Evolutionary conservation across 148 eudicot genomes (phyloP), one percentile per base, ranked within the genome.

Genomic region (Bassia scoparia): DNA sequence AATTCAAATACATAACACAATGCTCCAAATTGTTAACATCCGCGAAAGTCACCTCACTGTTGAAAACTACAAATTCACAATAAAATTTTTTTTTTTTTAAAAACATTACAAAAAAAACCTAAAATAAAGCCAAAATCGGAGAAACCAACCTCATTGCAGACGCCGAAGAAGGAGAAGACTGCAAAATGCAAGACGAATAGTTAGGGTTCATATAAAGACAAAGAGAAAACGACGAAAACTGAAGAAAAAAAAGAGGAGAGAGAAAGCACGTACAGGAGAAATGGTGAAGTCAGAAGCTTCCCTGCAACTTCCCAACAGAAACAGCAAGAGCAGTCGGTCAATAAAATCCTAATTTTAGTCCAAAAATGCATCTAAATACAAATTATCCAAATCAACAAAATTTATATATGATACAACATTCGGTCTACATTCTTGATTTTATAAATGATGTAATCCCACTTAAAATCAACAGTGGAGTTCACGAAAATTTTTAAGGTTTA

Each of bases 1-100:
- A 96, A 65, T 90, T 96, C 33, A 96, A 80, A 76, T 92, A 96
- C 88, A 92, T 96, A 38, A 95, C 80, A 74, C 94, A 92, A 73
- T 96, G 99, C 60, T 96, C 99, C 87, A 96, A 78, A 75, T 96
- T 96, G 72, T 82, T 76, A 38, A 88, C 87, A 85, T 92, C 84
- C 66, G 99, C 99, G 73, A 96, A 96, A 34, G 83, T 72, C 35
- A 80, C 69, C 69, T 94, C 97, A 77, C 97, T 94, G 35, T 33
- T n/a, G n/a, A n/a, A n/a, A 10, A 68, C 16, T 11, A 18, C 60
- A 30, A 48, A 31, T 31, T 21, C 21, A 72, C 35, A 30, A 16
- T 48, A 27, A 76, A n/a, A n/a, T n/a, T n/a, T n/a, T n/a, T n/a
- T n/a, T n/a, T n/a, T n/a, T 0, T 17, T 20, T 7, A n/a, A n/a